Evolutionary conservation across 2,329 filamentous ascomycete genomes (phyloP), one percentile per base, ranked within the genome.

Genomic region (Chrysosphaeria jannelii): DNA sequence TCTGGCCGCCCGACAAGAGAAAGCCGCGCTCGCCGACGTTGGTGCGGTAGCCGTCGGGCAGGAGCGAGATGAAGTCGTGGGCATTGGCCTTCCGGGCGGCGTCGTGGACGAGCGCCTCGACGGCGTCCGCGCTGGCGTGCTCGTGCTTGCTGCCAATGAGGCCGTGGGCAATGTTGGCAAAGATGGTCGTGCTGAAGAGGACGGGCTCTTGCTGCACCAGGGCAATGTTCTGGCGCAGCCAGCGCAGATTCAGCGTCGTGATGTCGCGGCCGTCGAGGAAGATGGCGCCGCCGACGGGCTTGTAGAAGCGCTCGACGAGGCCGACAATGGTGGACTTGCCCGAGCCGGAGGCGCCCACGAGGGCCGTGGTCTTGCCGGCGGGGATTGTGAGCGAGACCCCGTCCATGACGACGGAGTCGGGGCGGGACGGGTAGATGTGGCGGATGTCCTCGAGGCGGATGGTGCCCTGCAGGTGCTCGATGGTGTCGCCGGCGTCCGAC

Each of bases 1-100:
- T 90, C 45, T 97, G 85, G 17, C 85, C 85, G 40, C 85, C 85
- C 26, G 75, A 89, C 6, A 97, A 54, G 24, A 91, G 48, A 39
- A 90, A 89, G 7, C 85, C 85, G 30, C 79, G 68, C 43, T 93
- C 78, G 27, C 85, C 85, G n/a, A 93, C 81, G 32, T 88, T 67
- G 0, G 85, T 93, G 32, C 90, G 61, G 36, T 93, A 93, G 2
- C 72, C 71, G 33, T 93, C 71, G 0, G 85, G 78, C 2, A 93
- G 56, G 8, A 55, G 46, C 5, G 51, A 58, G 32, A 97, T 68
- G 39, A 97, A 97, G 32, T 89, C 78, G 39, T 93, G 79, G 1
- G 81, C 81, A 34, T 93, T 91, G 9, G 85, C 72, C 54, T 72
- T 88, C 42, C 64, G 72, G 6, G 85, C 75, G 10, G 85, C 85